A percentile compares a stretch with the other conserved stretches of the same genome.
Evolutionary conservation across 1,284 basidiomycete species (phyloP).

Genomic region (Ceratobasidium sp.): DNA sequence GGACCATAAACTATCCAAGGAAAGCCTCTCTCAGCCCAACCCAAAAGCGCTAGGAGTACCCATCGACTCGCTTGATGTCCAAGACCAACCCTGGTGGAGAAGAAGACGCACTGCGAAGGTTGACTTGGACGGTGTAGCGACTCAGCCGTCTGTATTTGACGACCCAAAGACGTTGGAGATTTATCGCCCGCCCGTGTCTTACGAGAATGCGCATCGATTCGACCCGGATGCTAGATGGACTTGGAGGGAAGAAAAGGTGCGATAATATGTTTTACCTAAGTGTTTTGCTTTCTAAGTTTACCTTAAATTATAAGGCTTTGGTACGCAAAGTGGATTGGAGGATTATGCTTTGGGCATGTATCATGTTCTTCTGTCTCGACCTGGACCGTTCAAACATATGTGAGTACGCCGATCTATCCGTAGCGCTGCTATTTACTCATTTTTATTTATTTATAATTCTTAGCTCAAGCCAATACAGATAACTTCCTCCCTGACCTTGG

Average conservation of each 20-base stretch:
- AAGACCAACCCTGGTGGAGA: conserved; percentile 29
- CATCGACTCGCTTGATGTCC: conserved; percentile 2
- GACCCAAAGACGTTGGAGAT: conserved; percentile 64
- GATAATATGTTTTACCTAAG: neutral
- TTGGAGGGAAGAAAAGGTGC: conserved; percentile 71
- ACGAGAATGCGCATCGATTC: conserved; percentile 76
- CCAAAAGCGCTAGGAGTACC: conserved; percentile 23
- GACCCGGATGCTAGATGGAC: conserved; percentile 79
- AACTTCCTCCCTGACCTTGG: conserved; percentile 74
- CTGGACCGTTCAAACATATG: conserved; percentile 61
- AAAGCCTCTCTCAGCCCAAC: conserved; percentile 10
- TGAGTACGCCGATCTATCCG: neutral
- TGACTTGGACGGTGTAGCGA: conserved; percentile 63
- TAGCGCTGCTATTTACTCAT: neutral
- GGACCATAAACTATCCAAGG: conserved; percentile 4
- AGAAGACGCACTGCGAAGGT: conserved; percentile 43
- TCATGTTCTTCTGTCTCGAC: conserved; percentile 72
- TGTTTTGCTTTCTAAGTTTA: neutral
- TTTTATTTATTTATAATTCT: too few relatives aligned
- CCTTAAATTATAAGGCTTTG: conserved; percentile 58
- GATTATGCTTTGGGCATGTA: conserved; percentile 73
- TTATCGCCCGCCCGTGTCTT: conserved; percentile 70
- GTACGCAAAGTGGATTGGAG: conserved; percentile 73
- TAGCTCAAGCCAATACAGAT: conserved; percentile 75
- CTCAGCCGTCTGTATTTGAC: conserved; percentile 69